These are phyloP conservation scores for Amylostereum chailletii DNA, from an alignment of 1,284 basidiomycete species.

Conservation along the genomic window DNA sequence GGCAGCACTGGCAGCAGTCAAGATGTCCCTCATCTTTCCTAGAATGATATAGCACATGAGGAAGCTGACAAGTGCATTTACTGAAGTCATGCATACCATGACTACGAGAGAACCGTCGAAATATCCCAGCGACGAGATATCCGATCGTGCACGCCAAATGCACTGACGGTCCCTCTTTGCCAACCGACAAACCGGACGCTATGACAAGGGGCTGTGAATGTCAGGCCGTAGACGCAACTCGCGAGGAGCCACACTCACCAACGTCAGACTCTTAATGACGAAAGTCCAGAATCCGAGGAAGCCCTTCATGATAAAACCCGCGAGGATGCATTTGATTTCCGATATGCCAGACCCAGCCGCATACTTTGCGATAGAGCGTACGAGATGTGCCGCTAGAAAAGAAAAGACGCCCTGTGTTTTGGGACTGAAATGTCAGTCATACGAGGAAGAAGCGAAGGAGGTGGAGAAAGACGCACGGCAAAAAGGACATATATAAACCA, in stretches of 20 bases:
- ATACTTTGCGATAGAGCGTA: constrained; percentile 84
- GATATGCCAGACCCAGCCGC: constrained; percentile 98
- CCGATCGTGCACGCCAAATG: constrained; percentile 96
- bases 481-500: constrained; percentile 87
- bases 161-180: constrained; percentile 98
- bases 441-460: background rate
- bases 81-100: constrained; percentile 50
- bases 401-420: constrained; percentile 61
- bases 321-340: constrained; percentile 98
- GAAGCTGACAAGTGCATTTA: background rate
- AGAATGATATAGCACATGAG: background rate
- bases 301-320: constrained; percentile 95
- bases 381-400: constrained; percentile 82
- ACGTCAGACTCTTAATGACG: constrained; percentile 83
- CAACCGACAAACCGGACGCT: constrained; percentile 93
- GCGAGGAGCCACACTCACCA: constrained; percentile 44
- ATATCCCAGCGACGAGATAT: constrained; percentile 77
- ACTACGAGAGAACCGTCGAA: constrained; percentile 78
- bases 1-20: constrained; percentile 94
- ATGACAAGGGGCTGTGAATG: constrained; percentile 84
- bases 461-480: constrained; percentile 51
- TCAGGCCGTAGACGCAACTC: too few relatives aligned
- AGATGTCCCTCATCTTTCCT: constrained; percentile 94
- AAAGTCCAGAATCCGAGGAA: constrained; percentile 89
- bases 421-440: background rate